Evolutionary conservation across 441 rosid species (phyloP).

Genomic region (Eugenia klotzschiana): DNA sequence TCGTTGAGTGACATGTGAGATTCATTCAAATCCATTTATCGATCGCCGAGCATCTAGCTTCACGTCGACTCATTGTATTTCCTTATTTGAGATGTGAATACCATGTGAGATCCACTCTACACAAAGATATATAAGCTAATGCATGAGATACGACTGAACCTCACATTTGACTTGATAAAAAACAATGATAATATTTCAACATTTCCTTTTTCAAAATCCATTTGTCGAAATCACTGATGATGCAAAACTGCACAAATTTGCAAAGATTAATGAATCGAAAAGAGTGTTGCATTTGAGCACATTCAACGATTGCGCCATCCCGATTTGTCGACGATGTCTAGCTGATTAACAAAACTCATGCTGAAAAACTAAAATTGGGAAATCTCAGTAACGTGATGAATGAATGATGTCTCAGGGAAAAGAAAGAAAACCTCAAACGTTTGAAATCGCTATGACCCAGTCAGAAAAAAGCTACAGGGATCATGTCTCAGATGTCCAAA

Average conservation of each 20-base stretch:
- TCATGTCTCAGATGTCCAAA: not conserved
- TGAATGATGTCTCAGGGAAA: not conserved
- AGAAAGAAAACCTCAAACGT: not conserved
- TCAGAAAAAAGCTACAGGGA: not conserved
- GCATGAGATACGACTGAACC: too few relatives aligned
- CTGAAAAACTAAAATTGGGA: not conserved
- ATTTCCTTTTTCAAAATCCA: too few relatives aligned
- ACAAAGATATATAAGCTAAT: too few relatives aligned
- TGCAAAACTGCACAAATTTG: not conserved
- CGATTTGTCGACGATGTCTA: not conserved
- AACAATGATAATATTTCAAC: too few relatives aligned
- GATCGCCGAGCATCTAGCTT: too few relatives aligned
- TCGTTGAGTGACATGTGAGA: too few relatives aligned
- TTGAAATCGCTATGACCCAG: fast-evolving
- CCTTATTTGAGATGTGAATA: too few relatives aligned
- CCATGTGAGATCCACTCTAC: too few relatives aligned
- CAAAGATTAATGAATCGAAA: not conserved
- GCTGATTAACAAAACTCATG: not conserved
- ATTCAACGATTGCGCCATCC: not conserved
- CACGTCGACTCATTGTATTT: too few relatives aligned
- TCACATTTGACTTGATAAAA: too few relatives aligned
- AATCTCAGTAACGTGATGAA: not conserved
- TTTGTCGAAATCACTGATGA: not conserved
- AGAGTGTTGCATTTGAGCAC: not conserved
- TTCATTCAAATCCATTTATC: too few relatives aligned